phyloP scores from a whole-genome alignment of 2,329 filamentous ascomycete species.

The Parafenestella ontariensis region DNA sequence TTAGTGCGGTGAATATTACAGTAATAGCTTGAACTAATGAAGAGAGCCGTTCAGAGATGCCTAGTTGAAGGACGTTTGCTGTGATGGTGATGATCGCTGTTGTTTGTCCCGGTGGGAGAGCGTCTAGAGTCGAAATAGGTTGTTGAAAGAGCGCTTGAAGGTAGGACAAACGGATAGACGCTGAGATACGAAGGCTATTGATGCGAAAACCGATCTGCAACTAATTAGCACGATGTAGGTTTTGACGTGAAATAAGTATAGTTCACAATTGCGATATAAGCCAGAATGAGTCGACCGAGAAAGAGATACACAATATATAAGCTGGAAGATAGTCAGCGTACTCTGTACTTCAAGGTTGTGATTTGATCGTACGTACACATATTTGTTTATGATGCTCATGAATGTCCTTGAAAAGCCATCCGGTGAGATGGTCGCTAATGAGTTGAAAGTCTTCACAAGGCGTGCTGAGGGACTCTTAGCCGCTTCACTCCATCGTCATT shows the following conservation, averaged over 20 bases:
- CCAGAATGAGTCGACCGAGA: conserved; percentile 61
- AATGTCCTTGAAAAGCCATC: conserved; percentile 8
- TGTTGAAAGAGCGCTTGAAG: conserved; percentile 30
- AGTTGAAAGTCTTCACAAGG: conserved; percentile 22
- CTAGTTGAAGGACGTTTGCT: conserved; percentile 34
- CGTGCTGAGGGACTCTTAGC: conserved; percentile 12
- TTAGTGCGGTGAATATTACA: conserved; percentile 27
- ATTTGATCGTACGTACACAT: conserved; percentile 14
- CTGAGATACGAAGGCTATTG: conserved; percentile 34
- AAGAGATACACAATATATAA: conserved; percentile 65
- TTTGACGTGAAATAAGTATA: background rate
- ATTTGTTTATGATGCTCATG: conserved; percentile 25
- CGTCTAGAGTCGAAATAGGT: conserved; percentile 34
- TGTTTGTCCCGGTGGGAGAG: conserved; percentile 35
- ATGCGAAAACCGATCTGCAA: conserved; percentile 34
- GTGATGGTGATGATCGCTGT: conserved; percentile 38
- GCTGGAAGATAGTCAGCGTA: background rate
- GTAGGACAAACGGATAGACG: conserved; percentile 33
- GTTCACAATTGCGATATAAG: conserved; percentile 61
- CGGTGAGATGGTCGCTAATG: conserved; percentile 1
- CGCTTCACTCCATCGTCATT: conserved; percentile 20
- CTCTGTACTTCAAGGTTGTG: background rate
- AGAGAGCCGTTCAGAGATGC: conserved; percentile 37
- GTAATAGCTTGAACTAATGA: conserved; percentile 34
- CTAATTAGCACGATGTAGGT: conserved; percentile 4